Evolutionary conservation across 805 yeast genomes (phyloP).

Genomic region (Nakazawaea wickerhamii): DNA sequence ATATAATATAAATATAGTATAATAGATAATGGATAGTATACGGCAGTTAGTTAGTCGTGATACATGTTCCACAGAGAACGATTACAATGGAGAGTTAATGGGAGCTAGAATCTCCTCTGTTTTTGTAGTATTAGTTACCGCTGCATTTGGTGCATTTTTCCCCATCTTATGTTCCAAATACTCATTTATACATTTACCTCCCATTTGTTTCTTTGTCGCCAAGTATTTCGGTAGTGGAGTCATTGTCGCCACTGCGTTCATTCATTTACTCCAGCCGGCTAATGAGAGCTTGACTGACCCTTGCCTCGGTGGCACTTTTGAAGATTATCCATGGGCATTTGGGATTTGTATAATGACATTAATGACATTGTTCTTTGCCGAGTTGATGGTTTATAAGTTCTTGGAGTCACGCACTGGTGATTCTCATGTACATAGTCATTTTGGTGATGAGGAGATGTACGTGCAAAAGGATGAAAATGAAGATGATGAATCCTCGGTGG

Average conservation of each 20-base stretch:
- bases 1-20: too few relatives aligned
- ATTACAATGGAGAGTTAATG: constrained; percentile 30
- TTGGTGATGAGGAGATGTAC: constrained; percentile 37
- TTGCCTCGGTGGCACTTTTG: constrained; percentile 55
- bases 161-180: constrained; percentile 49
- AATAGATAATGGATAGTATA: constrained; percentile 2
- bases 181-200: constrained; percentile 45
- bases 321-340: constrained; percentile 38
- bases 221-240: constrained; percentile 73
- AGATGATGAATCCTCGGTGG: not conserved
- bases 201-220: constrained; percentile 34
- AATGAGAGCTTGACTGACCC: constrained; percentile 41
- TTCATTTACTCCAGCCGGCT: constrained; percentile 62
- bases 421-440: constrained; percentile 48
- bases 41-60: constrained; percentile 19
- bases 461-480: constrained; percentile 19
- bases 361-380: constrained; percentile 34
- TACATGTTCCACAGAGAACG: constrained; percentile 32
- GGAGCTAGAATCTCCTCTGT: constrained; percentile 48
- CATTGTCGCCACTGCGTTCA: constrained; percentile 69
- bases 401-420: constrained; percentile 25
- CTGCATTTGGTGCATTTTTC: constrained; percentile 46
- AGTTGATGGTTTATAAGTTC: constrained; percentile 31
- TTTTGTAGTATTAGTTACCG: constrained; percentile 47
- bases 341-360: constrained; percentile 37